Evolutionary conservation across 176 grass and related monocot species (phyloP), one percentile per base, ranked within the genome.

Genomic region (Aegilops speltoides): DNA sequence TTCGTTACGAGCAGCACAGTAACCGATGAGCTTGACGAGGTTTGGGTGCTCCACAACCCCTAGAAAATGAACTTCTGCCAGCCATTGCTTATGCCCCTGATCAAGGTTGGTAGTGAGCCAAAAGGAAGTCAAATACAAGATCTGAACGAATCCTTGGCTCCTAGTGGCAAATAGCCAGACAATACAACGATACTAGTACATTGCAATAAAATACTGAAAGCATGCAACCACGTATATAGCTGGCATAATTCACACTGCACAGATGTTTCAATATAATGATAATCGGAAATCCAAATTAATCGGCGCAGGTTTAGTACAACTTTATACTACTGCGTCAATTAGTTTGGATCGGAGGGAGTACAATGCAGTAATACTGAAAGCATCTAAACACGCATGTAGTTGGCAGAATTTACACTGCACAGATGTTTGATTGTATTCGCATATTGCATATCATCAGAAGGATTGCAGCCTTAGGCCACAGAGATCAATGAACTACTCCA

Each of bases 1-100:
- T 80, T 95, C 94, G 8, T 83, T 74, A 54, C 79, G 91, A 2
- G 41, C 70, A 0, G 89, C 57, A 38, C 94, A 95, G 31, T 93
- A 95, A 24, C 94, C 94, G 41, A 95, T 89, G 74, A 95, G 89
- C 45, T 83, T 93, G 50, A 95, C 87, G 25, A 95, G 87, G 82
- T 95, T 93, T 5, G 84, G 77, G 73, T 95, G 94, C 72, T 93
- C 87, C 10, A 95, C 94, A 70, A 93, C 87, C 19, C 93, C 87
- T 64, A 93, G 87, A 85, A 93, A 95, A 36, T 91, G 89, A 64
- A 95, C 91, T 91, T 95, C 94, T 41, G 91, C 78, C 77, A 95
- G 82, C 94, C 94, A 93, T 77, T 95, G 86, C 54, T 95, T 95
- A 80, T 95, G 93, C 15, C 93, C 93, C 93, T 95, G 61, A 48